phyloP scores from a whole-genome alignment of 176 grass and related monocot species.

The Poa pratensis region DNA sequence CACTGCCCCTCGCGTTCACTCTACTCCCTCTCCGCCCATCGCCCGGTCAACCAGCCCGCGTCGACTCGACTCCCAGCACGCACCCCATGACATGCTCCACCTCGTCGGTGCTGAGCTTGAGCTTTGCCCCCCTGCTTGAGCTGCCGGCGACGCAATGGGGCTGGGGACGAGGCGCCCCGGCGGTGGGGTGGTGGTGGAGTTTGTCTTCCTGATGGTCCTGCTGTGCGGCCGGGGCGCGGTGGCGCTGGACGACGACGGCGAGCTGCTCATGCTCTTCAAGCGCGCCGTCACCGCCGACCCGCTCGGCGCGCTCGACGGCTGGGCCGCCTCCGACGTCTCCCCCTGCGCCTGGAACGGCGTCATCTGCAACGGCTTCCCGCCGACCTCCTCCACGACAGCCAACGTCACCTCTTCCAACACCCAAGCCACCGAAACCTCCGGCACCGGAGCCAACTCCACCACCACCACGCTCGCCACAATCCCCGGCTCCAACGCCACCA shows the following conservation, averaged over 20 bases:
- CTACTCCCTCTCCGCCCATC: too few species aligned
- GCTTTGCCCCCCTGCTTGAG: too few species aligned
- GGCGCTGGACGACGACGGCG: constrained; percentile 65
- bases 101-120: too few species aligned
- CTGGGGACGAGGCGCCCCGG: too few species aligned
- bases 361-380: constrained; percentile 77
- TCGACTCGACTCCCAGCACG: too few species aligned
- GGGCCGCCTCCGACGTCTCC: constrained; percentile 60
- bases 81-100: too few species aligned
- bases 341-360: constrained; percentile 89
- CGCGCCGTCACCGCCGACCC: constrained; percentile 74
- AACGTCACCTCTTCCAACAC: constrained; percentile 31
- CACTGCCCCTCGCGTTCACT: not conserved
- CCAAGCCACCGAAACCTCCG: not conserved
- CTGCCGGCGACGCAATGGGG: constrained; percentile 18
- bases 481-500: too few species aligned
- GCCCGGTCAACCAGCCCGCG: too few species aligned
- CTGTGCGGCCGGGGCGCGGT: not conserved
- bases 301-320: constrained; percentile 58
- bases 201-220: not conserved
- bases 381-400: not conserved
- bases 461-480: not conserved
- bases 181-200: not conserved
- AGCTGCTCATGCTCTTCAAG: constrained; percentile 80
- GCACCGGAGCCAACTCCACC: not conserved